Conservation (phyloP, 176 grass and related monocot species). For the Carex scoparia region DNA sequence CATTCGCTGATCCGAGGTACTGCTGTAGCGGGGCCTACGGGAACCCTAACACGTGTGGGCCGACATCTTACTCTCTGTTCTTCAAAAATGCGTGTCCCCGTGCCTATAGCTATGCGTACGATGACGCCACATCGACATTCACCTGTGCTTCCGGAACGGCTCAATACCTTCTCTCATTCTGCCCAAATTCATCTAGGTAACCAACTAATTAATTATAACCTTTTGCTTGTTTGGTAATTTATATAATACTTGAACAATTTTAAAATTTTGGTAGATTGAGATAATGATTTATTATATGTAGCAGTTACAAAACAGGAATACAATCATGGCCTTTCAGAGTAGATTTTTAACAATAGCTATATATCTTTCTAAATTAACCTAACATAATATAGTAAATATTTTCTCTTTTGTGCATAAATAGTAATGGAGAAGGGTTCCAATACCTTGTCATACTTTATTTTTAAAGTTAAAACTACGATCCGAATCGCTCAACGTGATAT, state of each 20-base stretch:
- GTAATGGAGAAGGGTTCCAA: too few relatives aligned
- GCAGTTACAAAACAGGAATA: background rate
- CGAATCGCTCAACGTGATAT: too few relatives aligned
- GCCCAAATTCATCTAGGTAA: constrained; percentile 39
- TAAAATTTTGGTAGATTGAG: background rate
- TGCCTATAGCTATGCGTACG: constrained; percentile 60
- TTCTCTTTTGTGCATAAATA: too few relatives aligned
- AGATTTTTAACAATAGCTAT: too few relatives aligned
- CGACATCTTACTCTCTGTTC: constrained; percentile 40
- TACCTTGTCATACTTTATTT: too few relatives aligned
- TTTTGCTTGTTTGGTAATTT: background rate
- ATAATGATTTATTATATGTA: background rate
- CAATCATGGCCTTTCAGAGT: background rate
- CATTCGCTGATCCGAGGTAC: constrained; percentile 43
- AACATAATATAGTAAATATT: too few relatives aligned
- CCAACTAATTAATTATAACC: background rate
- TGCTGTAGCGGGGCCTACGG: constrained; percentile 57
- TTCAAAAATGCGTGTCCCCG: constrained; percentile 52
- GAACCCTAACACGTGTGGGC: constrained; percentile 38
- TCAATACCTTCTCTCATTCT: constrained; percentile 49
- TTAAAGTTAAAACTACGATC: too few relatives aligned
- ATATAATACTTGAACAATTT: background rate
- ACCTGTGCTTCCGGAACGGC: constrained; percentile 37
- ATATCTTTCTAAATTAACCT: too few relatives aligned
- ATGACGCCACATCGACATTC: constrained; percentile 56